Evolutionary conservation across 805 yeast genomes (phyloP).

Genomic region (Saturnispora bothae): DNA sequence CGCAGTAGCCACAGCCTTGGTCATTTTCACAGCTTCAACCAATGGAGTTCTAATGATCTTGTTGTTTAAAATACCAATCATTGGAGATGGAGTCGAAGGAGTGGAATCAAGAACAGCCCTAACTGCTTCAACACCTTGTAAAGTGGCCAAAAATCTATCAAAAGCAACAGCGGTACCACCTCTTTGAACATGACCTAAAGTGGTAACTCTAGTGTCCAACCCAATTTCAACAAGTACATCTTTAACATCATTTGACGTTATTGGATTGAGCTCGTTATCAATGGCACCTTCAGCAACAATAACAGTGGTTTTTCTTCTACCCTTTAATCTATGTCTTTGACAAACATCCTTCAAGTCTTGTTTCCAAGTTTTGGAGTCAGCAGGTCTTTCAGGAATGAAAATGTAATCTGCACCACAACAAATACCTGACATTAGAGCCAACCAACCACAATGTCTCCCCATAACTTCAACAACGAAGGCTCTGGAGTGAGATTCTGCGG

Average conservation of each 20-base stretch:
- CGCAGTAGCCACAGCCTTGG: slow-evolving; percentile 85
- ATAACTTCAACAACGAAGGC: slow-evolving; percentile 97
- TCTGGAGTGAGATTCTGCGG: slow-evolving; percentile 93
- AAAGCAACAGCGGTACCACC: slow-evolving; percentile 98
- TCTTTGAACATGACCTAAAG: slow-evolving; percentile 95
- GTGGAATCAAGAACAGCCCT: slow-evolving; percentile 82
- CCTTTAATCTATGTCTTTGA: slow-evolving; percentile 68
- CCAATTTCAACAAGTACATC: slow-evolving; percentile 75
- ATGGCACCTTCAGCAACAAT: slow-evolving; percentile 98
- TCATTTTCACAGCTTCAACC: slow-evolving; percentile 80
- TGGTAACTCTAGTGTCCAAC: slow-evolving; percentile 88
- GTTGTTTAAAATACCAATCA: slow-evolving; percentile 85
- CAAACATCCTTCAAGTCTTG: slow-evolving; percentile 69
- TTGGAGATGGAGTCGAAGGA: slow-evolving; percentile 87
- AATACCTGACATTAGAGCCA: slow-evolving; percentile 94
- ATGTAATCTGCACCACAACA: slow-evolving; percentile 94
- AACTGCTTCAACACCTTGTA: slow-evolving; percentile 97
- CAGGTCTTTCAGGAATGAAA: slow-evolving; percentile 91
- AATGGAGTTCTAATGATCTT: slow-evolving; percentile 76
- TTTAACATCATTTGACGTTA: slow-evolving; percentile 71
- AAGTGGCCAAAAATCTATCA: slow-evolving; percentile 83
- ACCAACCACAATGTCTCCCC: slow-evolving; percentile 99
- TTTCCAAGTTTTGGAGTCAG: slow-evolving; percentile 64
- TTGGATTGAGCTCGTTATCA: slow-evolving; percentile 68
- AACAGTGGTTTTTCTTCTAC: slow-evolving; percentile 90